These are phyloP conservation scores for Diutina rugosa DNA, from an alignment of 1,139 yeast genomes.

Conservation along the genomic window DNA sequence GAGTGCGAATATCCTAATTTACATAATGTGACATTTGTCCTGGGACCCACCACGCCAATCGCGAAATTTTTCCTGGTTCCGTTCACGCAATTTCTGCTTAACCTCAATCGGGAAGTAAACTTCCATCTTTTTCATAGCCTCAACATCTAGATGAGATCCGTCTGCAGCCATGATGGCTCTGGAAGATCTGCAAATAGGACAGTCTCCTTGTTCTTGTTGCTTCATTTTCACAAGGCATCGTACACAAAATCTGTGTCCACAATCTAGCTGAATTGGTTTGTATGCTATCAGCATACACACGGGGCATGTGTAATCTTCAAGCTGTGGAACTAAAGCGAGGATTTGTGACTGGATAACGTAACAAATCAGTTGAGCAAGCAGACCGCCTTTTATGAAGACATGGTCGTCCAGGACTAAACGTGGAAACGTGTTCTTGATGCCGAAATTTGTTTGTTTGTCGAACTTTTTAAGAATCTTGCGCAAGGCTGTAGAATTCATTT, in stretches of 20 bases:
- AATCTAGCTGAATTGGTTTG: conserved; percentile 51
- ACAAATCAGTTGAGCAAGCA: conserved; percentile 44
- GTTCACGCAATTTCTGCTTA: conserved; percentile 44
- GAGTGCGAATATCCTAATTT: not conserved
- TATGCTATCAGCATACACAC: conserved; percentile 58
- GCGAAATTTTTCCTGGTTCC: conserved; percentile 39
- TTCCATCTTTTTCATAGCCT: conserved; percentile 39
- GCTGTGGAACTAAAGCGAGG: conserved; percentile 49
- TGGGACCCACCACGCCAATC: conserved; percentile 8
- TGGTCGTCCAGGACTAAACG: conserved; percentile 32
- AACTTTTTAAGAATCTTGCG: conserved; percentile 60
- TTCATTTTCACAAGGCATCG: conserved; percentile 59
- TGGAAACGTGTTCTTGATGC: conserved; percentile 35
- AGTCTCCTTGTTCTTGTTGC: conserved; percentile 39
- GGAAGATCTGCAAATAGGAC: conserved; percentile 53
- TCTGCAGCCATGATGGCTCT: conserved; percentile 46
- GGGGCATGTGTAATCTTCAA: conserved; percentile 67
- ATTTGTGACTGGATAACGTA: conserved; percentile 41
- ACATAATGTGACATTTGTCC: not conserved
- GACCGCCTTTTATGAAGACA: conserved; percentile 30
- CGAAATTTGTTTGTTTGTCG: conserved; percentile 56
- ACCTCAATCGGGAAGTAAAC: conserved; percentile 55
- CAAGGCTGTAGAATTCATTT: conserved; percentile 50
- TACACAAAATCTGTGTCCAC: conserved; percentile 61
- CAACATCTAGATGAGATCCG: conserved; percentile 44